phyloP scores from a whole-genome alignment of 768 basidiomycete genomes.

The Suillus weaverae region DNA sequence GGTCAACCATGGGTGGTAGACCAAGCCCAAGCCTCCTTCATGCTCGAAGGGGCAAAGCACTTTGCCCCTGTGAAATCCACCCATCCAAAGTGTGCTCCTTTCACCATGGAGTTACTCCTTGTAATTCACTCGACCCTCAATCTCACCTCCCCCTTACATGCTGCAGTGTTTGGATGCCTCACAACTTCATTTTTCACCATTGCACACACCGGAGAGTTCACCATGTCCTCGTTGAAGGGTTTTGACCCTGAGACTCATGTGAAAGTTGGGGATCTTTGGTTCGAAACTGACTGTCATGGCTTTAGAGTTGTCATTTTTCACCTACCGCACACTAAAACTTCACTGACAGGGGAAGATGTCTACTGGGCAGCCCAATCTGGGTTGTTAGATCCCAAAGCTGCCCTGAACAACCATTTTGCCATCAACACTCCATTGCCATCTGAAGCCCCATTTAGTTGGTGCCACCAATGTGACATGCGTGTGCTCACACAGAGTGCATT shows the following conservation, averaged over 20 bases:
- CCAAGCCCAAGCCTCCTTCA: slow-evolving; percentile 26
- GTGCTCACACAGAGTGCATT: not conserved
- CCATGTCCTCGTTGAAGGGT: not conserved
- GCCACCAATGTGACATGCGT: not conserved
- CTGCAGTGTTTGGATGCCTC: not conserved
- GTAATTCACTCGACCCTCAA: too few relatives aligned
- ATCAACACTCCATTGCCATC: slow-evolving; percentile 28
- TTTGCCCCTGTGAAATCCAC: not conserved
- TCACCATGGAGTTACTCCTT: slow-evolving; percentile 10
- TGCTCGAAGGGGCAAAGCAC: slow-evolving; percentile 18
- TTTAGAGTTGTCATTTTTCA: slow-evolving; percentile 26
- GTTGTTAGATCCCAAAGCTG: slow-evolving; percentile 18
- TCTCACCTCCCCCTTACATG: not conserved
- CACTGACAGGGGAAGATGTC: slow-evolving; percentile 32
- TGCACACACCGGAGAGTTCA: not conserved
- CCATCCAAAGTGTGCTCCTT: slow-evolving; percentile 40
- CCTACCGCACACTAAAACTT: slow-evolving; percentile 33
- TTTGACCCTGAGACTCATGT: not conserved
- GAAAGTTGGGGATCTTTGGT: slow-evolving; percentile 32
- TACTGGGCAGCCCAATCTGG: slow-evolving; percentile 33
- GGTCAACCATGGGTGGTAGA: slow-evolving; percentile 17
- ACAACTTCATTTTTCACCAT: not conserved
- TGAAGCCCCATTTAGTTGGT: slow-evolving; percentile 32
- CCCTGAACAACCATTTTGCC: slow-evolving; percentile 14
- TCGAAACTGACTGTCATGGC: slow-evolving; percentile 29